phyloP scores from a whole-genome alignment of 805 yeast species.

The Starmerella ratchasimensis region DNA sequence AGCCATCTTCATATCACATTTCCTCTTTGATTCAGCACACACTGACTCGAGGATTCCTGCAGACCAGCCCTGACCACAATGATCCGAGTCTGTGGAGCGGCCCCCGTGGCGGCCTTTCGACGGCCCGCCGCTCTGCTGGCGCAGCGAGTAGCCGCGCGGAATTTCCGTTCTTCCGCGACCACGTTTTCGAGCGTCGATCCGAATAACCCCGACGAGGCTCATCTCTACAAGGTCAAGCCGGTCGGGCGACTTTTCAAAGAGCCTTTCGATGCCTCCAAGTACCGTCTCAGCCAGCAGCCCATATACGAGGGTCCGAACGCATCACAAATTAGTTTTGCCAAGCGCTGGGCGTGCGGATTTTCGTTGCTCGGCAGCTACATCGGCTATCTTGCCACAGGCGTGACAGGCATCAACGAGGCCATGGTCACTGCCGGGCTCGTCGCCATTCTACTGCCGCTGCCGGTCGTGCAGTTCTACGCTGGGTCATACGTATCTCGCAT shows the following conservation, averaged over 20 bases:
- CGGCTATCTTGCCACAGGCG: slow-evolving; percentile 35
- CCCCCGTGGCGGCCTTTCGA: no score
- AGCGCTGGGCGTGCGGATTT: slow-evolving; percentile 48
- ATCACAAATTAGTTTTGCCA: slow-evolving; percentile 47
- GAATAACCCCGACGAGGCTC: slow-evolving; percentile 32
- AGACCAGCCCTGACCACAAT: no score
- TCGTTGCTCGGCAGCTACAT: slow-evolving; percentile 48
- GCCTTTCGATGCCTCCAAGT: slow-evolving; percentile 37
- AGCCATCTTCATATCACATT: no score
- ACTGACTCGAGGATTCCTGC: no score
- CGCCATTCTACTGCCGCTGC: slow-evolving; percentile 40
- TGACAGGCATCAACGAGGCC: slow-evolving; percentile 40
- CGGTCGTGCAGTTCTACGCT: slow-evolving; percentile 42
- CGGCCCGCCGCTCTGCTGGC: no score
- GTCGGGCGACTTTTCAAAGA: slow-evolving; percentile 32
- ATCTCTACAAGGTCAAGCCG: slow-evolving; percentile 28
- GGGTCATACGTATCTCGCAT: slow-evolving; percentile 58
- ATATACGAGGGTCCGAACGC: slow-evolving; percentile 52
- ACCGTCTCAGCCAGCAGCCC: slow-evolving; percentile 43
- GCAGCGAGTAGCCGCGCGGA: background rate
- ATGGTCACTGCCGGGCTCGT: slow-evolving; percentile 33
- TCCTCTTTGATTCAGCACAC: no score
- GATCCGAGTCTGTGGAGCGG: no score
- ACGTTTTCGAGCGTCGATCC: slow-evolving; percentile 20
- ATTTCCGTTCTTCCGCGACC: background rate